Evolutionary conservation across 2,329 filamentous ascomycete species (phyloP), one percentile per base, ranked within the genome.

Genomic region (Alternaria dauci): DNA sequence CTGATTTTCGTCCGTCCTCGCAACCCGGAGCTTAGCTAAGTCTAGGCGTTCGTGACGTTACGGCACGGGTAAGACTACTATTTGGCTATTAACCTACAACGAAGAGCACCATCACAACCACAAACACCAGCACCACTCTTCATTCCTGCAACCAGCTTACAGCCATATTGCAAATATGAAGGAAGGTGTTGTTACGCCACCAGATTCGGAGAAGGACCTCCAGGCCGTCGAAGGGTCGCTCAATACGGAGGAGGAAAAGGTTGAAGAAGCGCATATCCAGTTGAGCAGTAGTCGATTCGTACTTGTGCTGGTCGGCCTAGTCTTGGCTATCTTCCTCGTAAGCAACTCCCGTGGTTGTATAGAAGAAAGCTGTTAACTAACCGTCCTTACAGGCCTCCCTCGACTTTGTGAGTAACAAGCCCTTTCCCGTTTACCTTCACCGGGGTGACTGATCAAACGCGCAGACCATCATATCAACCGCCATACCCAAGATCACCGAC

Each of bases 401-500:
- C 3, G 54, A 57, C 4, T 57, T 57, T 11, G 54, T 52, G 38
- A 44, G 54, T 52, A 36, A 20, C 12, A n/a, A 20, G 16, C 18
- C 4, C 30, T n/a, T 48, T 16, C 30, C 9, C 7, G 2, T n/a
- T 3, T 8, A 14, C 11, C 6, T 36, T 0, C 32, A 14, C 14
- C 1, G 14, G 6, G 7, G 30, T 14, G 5, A 16, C 18, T 54
- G 18, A 54, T 2, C 2, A 2, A 26, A 25, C 4, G 0, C 9
- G 5, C 2, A 58, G 55, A 53, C 48, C 4, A 58, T 77, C 11
- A 65, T 78, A 11, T 69, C 70, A 5, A 74, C 70, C 3, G 71
- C 75, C 6, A 67, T 78, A 12, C 77, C 76, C 1, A 47, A 52
- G 1, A 78, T 79, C 18, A 74, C 76, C 5, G 59, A 67, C n/a